phyloP scores from a whole-genome alignment of 2,329 filamentous ascomycete species.

The Aspergillus udagawae region DNA sequence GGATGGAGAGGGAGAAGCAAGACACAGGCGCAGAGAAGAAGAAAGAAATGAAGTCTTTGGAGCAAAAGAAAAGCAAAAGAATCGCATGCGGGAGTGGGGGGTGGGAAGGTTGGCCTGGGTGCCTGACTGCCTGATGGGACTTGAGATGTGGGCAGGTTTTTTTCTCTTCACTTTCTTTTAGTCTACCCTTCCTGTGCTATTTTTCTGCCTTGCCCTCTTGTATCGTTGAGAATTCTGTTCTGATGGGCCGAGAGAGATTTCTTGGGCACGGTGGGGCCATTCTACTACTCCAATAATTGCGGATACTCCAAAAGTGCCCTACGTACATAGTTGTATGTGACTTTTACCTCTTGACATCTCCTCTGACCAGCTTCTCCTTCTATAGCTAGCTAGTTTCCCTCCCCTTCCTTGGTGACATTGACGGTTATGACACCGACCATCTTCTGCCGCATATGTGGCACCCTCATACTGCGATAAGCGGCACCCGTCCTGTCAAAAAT shows the following conservation, averaged over 20 bases:
- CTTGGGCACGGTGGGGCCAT: not conserved
- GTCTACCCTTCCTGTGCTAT: not conserved
- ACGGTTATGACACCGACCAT: not conserved
- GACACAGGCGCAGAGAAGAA: slow-evolving; percentile 21
- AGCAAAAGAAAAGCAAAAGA: slow-evolving; percentile 11
- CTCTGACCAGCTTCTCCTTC: not conserved
- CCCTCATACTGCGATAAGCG: not conserved
- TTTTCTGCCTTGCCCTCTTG: not conserved
- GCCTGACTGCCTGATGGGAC: not conserved
- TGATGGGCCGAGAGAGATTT: not conserved
- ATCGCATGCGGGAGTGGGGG: slow-evolving; percentile 19
- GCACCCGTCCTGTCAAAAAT: not conserved
- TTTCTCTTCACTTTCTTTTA: not conserved
- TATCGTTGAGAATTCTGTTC: not conserved
- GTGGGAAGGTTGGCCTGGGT: not conserved
- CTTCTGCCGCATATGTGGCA: not conserved
- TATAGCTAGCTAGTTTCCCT: not conserved
- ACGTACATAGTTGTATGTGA: not conserved
- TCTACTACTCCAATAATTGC: not conserved
- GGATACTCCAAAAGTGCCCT: not conserved
- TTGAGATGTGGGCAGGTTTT: not conserved
- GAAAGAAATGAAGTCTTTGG: slow-evolving; percentile 5
- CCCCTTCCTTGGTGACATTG: not conserved
- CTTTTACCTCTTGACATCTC: not conserved
- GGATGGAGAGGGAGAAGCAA: slow-evolving; percentile 17